Evolutionary conservation across 371 early-diverging fungal species (phyloP).

Genomic region (Mortierella sp.): DNA sequence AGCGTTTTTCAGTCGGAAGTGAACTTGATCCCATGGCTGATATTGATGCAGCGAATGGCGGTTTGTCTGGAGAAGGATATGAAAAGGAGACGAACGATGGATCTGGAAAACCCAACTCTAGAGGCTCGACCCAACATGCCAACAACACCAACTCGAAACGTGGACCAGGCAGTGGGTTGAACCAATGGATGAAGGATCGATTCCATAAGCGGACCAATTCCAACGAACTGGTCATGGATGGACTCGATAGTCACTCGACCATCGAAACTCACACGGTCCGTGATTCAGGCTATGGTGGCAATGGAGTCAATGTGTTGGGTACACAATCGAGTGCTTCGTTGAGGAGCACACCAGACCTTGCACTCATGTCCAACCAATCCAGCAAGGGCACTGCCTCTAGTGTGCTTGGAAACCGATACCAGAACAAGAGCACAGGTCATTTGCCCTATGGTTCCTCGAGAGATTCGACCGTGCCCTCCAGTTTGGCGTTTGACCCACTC

Average conservation of each 20-base stretch:
- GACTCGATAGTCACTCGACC: not conserved
- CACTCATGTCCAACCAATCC: not conserved
- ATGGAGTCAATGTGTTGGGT: slow-evolving; percentile 7
- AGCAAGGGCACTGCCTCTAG: slow-evolving; percentile 3
- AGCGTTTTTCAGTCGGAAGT: slow-evolving; percentile 28
- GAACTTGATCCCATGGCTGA: slow-evolving; percentile 26
- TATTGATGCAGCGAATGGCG: slow-evolving; percentile 18
- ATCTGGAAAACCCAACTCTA: slow-evolving; percentile 9
- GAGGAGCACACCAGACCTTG: slow-evolving; percentile 23
- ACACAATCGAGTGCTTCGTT: slow-evolving; percentile 8
- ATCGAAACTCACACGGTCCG: slow-evolving; percentile 13
- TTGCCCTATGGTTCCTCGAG: slow-evolving; percentile 25
- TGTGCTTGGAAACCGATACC: slow-evolving; percentile 23
- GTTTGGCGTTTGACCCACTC: slow-evolving; percentile 27
- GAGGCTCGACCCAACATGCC: slow-evolving; percentile 6
- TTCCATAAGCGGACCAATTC: slow-evolving; percentile 45
- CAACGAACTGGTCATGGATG: slow-evolving; percentile 21
- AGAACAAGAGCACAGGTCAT: slow-evolving; percentile 49
- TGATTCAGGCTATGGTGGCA: slow-evolving; percentile 40
- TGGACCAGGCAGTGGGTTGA: slow-evolving; percentile 16
- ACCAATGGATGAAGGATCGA: slow-evolving; percentile 45
- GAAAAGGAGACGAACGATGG: not conserved
- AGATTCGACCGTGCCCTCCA: slow-evolving; percentile 10
- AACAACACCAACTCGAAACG: slow-evolving; percentile 10
- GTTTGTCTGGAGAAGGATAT: too few species aligned